Evolutionary conservation across 495 filamentous ascomycete genomes (phyloP), one percentile per base, ranked within the genome.

Genomic region (Penicillium verhagenii): DNA sequence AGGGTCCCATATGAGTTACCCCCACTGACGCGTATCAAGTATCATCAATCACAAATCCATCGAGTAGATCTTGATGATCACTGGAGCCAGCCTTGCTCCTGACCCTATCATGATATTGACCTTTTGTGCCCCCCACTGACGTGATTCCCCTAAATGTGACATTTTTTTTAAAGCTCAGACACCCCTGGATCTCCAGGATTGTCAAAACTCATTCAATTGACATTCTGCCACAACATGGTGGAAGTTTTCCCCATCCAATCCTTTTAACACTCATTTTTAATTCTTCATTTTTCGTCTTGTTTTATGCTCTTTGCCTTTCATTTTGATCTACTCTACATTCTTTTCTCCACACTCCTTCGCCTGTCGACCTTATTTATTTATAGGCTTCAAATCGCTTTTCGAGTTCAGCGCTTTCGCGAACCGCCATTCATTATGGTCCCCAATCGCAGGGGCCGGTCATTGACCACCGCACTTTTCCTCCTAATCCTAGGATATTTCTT

Each of bases 371-470:
- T 21, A 73, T 71, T 66, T 74, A 82, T 46, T 77, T 57, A 83
- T 72, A 60, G 77, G 83, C 61, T 81, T 80, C 28, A 68, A 58
- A 73, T 77, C 19, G 18, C 39, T 21, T 43, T 43, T 43, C 39
- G 19, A 43, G 23, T 21, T 5, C 21, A 13, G 19, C 13, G 21
- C 24, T 28, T 47, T 29, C 23, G 44, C 45, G 16, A 13, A 5
- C 45, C 18, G 7, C 28, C 45, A 10, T 72, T 70, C 59, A 53
- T 63, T 49, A 64, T 75, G 54, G 63, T 70, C 42, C 53, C 60
- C 33, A 69, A 54, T 40, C 64, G 64, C 57, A 64, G 64, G 45
- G 47, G 53, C n/a, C 66, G 60, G 38, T 55, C 56, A 51, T 42
- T 63, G 44, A 40, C 52, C 33, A 59, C 57, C 21, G 44, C 48